Evolutionary conservation across 73 alveolate species (phyloP).

Genomic region (Vitrella brassicaformis): DNA sequence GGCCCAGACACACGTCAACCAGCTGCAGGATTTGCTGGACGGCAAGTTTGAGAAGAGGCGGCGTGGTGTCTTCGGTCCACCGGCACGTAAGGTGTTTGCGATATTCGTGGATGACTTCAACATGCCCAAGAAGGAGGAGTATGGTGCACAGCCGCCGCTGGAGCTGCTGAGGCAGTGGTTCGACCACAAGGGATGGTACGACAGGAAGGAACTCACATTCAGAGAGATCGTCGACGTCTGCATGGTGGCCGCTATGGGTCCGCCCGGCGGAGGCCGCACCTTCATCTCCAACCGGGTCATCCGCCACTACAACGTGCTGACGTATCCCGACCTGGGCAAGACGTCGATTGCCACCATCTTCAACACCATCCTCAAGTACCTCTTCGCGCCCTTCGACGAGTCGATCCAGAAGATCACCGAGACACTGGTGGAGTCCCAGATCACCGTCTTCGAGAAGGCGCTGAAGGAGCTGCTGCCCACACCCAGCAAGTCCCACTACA

Average conservation of each 20-base stretch:
- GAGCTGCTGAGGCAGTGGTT: slow-evolving; percentile 97
- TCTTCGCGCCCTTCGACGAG: slow-evolving; percentile 57
- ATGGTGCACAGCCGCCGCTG: slow-evolving; percentile 99
- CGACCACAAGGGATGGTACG: slow-evolving; percentile 96
- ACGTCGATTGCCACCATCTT: slow-evolving; percentile 82
- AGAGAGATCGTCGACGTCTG: slow-evolving; percentile 82
- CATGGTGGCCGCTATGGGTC: slow-evolving; percentile 98
- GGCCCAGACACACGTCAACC: slow-evolving; percentile 58
- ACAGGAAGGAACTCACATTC: background rate
- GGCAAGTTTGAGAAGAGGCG: slow-evolving; percentile 31
- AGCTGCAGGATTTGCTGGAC: slow-evolving; percentile 23
- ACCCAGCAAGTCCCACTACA: slow-evolving; percentile 96
- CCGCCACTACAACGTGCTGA: slow-evolving; percentile 91
- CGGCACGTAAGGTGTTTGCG: slow-evolving; percentile 91
- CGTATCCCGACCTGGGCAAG: slow-evolving; percentile 88
- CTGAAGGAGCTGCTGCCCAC: slow-evolving; percentile 92
- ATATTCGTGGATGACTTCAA: slow-evolving; percentile 98
- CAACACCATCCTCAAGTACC: slow-evolving; percentile 68
- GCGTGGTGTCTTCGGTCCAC: slow-evolving; percentile 60
- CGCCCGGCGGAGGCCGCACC: slow-evolving; percentile 99
- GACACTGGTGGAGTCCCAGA: background rate
- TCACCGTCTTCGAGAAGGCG: slow-evolving; percentile 1
- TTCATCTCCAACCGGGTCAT: slow-evolving; percentile 87
- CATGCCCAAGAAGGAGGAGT: slow-evolving; percentile 99
- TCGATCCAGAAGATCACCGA: slow-evolving; percentile 13